Evolutionary conservation across 2,329 filamentous ascomycete genomes (phyloP).

Genomic region (Orbilia oligospora): DNA sequence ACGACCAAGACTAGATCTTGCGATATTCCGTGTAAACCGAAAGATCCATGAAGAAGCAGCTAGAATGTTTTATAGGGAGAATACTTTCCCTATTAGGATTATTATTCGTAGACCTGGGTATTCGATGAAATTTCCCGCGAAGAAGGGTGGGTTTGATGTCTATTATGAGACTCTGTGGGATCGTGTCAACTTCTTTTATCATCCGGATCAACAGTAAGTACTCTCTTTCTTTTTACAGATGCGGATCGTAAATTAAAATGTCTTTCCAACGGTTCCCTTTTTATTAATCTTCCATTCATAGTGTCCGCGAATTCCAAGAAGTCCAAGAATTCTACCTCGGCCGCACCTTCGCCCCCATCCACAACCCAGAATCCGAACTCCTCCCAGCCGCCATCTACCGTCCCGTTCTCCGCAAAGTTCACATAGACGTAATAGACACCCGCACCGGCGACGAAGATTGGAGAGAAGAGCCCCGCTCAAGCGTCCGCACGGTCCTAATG

Average conservation of each 20-base stretch:
- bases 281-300: neutral
- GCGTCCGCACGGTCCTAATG: slow-evolving; percentile 16
- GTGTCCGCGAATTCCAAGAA: slow-evolving; percentile 22
- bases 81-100: slow-evolving; percentile 28
- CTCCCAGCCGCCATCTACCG: slow-evolving; percentile 10
- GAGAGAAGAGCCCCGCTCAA: slow-evolving; percentile 10
- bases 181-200: slow-evolving; percentile 25
- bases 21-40: slow-evolving; percentile 33
- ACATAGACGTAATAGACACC: slow-evolving; percentile 31
- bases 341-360: neutral
- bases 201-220: slow-evolving; percentile 22
- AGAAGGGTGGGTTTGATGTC: slow-evolving; percentile 19
- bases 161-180: slow-evolving; percentile 23
- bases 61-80: slow-evolving; percentile 36
- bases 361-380: slow-evolving; percentile 18
- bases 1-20: slow-evolving; percentile 6
- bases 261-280: neutral
- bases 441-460: slow-evolving; percentile 14
- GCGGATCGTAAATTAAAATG: too few species aligned
- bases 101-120: slow-evolving; percentile 12
- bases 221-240: neutral
- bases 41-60: slow-evolving; percentile 42
- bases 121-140: slow-evolving; percentile 23
- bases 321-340: slow-evolving; percentile 27
- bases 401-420: slow-evolving; percentile 14